A percentile compares a stretch with the other conserved stretches of the same genome.
Conservation (phyloP, 2,329 filamentous ascomycete species). For the Neonectria magnoliae region DNA sequence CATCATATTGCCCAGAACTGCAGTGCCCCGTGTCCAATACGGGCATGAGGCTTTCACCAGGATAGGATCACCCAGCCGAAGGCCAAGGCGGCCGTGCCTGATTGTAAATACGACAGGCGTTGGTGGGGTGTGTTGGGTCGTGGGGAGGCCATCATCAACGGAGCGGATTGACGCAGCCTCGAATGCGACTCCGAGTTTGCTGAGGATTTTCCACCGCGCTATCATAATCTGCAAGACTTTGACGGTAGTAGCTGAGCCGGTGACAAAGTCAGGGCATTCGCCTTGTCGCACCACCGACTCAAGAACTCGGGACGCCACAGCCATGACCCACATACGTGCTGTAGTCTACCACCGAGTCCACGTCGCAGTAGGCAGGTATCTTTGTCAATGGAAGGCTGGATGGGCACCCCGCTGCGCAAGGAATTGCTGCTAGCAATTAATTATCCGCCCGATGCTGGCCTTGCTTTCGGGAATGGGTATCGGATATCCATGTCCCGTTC, state of each 20-base stretch:
- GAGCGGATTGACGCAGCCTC: background rate
- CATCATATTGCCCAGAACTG: background rate
- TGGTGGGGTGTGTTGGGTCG: too few species aligned
- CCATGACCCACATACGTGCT: background rate
- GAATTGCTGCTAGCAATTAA: background rate
- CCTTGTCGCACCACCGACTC: conserved; percentile 3
- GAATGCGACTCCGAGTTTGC: background rate
- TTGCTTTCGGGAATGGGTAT: background rate
- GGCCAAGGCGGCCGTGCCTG: background rate
- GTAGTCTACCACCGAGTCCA: too few species aligned
- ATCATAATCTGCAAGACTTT: background rate
- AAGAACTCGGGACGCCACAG: conserved; percentile 7
- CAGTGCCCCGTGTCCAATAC: background rate
- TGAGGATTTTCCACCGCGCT: background rate
- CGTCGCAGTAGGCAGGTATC: background rate
- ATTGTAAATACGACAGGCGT: background rate
- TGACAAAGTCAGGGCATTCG: background rate
- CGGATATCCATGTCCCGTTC: background rate
- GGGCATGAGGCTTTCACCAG: background rate
- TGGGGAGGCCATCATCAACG: background rate
- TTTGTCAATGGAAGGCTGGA: background rate
- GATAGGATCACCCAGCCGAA: background rate
- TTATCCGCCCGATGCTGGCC: background rate
- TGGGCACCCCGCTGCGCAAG: background rate
- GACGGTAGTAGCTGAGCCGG: background rate